A percentile compares a stretch with the other conserved stretches of the same genome.
phyloP scores from a whole-genome alignment of 208 protist genomes.

The Vickermania spadyakhi region DNA sequence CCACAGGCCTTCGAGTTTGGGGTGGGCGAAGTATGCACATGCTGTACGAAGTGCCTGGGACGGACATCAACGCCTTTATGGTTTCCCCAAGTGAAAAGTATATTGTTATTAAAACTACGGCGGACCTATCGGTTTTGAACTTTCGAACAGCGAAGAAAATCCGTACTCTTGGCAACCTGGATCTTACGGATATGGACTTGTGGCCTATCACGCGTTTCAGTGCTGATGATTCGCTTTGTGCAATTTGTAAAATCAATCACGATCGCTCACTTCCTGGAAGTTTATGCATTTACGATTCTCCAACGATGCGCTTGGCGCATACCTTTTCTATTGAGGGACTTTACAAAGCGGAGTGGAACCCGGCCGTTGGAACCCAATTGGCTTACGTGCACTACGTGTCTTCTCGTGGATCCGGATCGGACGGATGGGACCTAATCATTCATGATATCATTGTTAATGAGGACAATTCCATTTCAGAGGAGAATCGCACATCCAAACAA shows the following conservation, averaged over 20 bases:
- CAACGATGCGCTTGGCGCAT: constrained; percentile 65
- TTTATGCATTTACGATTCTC: constrained; percentile 72
- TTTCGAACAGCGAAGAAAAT: constrained; percentile 72
- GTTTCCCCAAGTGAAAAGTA: constrained; percentile 85
- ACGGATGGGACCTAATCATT: constrained; percentile 77
- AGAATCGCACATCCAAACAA: constrained; percentile 68
- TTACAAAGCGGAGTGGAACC: constrained; percentile 85
- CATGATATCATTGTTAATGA: constrained; percentile 56
- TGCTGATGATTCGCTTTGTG: constrained; percentile 77
- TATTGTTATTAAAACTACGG: constrained; percentile 73
- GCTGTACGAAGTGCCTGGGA: constrained; percentile 61
- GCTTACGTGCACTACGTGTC: constrained; percentile 49
- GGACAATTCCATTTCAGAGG: constrained; percentile 52
- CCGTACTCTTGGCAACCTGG: constrained; percentile 68
- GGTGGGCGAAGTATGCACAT: constrained; percentile 73
- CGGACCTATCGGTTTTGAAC: constrained; percentile 78
- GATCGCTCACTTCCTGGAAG: constrained; percentile 31
- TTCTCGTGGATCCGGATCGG: constrained; percentile 28
- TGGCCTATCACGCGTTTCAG: constrained; percentile 85
- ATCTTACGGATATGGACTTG: constrained; percentile 62
- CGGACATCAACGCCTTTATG: constrained; percentile 72
- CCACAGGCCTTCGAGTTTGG: constrained; percentile 71
- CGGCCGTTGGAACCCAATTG: constrained; percentile 61
- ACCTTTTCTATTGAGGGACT: constrained; percentile 66
- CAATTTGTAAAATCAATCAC: constrained; percentile 61